These are phyloP conservation scores for Aspergillus kassunensis DNA, from an alignment of 495 filamentous ascomycete genomes.

Conservation along the genomic window DNA sequence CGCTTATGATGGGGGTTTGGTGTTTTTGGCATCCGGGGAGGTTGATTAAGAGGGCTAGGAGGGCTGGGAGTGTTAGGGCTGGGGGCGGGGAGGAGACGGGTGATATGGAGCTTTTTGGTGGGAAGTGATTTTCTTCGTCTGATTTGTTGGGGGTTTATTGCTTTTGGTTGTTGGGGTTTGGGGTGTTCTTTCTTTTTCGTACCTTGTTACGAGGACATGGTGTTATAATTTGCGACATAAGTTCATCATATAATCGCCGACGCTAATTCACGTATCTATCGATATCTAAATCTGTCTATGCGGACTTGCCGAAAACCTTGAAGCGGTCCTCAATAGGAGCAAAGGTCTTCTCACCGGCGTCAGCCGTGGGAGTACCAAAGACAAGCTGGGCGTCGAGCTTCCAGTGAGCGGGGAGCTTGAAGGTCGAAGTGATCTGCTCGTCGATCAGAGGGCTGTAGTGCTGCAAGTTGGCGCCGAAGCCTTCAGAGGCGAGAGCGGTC, in stretches of 20 bases:
- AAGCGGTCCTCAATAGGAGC: constrained; percentile 38
- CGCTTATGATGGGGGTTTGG: constrained; percentile 22
- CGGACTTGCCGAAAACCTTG: constrained; percentile 38
- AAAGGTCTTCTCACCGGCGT: constrained; percentile 33
- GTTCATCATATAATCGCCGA: not conserved
- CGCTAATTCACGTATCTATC: constrained; percentile 4
- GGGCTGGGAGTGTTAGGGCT: too few species aligned
- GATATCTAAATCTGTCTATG: constrained; percentile 18
- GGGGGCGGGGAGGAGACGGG: too few species aligned
- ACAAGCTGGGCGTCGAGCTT: constrained; percentile 50
- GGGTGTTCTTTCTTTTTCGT: too few species aligned
- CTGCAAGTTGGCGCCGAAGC: constrained; percentile 52
- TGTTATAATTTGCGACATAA: not conserved
- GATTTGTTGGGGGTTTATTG: too few species aligned
- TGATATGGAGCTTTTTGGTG: too few species aligned
- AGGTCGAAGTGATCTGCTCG: constrained; percentile 37
- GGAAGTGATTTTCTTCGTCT: too few species aligned
- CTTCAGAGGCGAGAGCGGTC: constrained; percentile 47
- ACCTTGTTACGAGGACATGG: too few species aligned
- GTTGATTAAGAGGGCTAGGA: constrained; percentile 24
- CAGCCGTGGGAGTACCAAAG: constrained; percentile 40
- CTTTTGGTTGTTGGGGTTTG: too few species aligned
- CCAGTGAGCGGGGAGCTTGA: constrained; percentile 41
- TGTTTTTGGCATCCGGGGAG: constrained; percentile 31
- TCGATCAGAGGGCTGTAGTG: constrained; percentile 54